Evolutionary conservation across 805 yeast species (phyloP), one percentile per base, ranked within the genome.

Genomic region (Priceomyces carsonii): DNA sequence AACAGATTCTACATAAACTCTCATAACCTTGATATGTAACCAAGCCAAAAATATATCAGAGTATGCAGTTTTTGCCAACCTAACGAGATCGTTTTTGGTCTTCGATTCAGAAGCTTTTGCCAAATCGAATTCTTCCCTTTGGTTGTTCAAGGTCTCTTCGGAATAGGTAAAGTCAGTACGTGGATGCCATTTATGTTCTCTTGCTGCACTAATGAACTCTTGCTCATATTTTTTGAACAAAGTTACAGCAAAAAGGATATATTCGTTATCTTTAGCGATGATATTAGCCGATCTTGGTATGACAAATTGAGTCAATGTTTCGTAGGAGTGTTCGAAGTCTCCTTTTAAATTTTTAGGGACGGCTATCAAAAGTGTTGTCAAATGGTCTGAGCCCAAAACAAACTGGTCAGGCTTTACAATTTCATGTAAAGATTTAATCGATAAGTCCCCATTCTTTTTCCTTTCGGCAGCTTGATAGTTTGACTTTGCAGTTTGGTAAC

Each of bases 1-100:
- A 10, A 93, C 96, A 33, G 89, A 77, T 66, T 93, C 99, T 24
- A 91, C 96, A 61, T 85, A 93, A 13, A 86, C 75, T 48, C 97
- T 80, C 35, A 93, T 73, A 3, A 86, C 79, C 63, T 89, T 89
- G 48, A 93, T 77, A 62, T 93, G 99, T 55, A 86, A 73, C 96
- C 96, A 89, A 45, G 84, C 79, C 48, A 86, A 73, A 43, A 85
- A 71, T 33, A 90, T 79, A 53, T 93, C 98, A 16, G 85, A 73
- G 59, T 84, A 93, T n/a, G 98, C 95, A 15, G 96, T 82, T 50
- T 80, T 80, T 1, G 95, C 81, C 42, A 93, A 73, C 55, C 96
- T 81, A 35, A 82, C 77, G 44, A 88, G 71, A 52, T 93, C 97
- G 43, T 80, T 80, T 48, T 77, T 79, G 45, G 85, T 62, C 44